Conservation (phyloP, 108 stramenopile genomes). For the Skeletonema potamos region DNA sequence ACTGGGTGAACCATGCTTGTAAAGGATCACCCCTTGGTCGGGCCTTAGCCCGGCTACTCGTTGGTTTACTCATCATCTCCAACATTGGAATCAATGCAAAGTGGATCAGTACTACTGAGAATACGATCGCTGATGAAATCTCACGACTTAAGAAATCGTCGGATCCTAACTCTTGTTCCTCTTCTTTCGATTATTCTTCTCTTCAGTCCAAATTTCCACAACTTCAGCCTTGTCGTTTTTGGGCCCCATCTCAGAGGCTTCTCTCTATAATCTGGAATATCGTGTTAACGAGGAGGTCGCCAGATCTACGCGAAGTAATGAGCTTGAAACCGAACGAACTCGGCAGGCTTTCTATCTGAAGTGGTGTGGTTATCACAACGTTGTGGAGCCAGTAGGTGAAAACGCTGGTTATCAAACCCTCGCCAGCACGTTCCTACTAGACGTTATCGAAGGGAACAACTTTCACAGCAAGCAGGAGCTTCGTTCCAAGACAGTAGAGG, state of each 20-base stretch:
- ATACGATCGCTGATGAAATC: constrained; percentile 29
- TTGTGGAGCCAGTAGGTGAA: too few relatives aligned
- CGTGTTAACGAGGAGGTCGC: not conserved
- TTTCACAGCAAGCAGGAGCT: not conserved
- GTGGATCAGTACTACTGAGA: constrained; percentile 5
- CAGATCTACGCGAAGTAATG: not conserved
- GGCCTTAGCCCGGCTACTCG: constrained; percentile 11
- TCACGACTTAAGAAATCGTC: constrained; percentile 13
- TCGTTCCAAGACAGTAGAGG: not conserved
- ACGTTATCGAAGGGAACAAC: not conserved
- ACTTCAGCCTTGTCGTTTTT: constrained; percentile 5
- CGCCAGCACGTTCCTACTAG: too few relatives aligned
- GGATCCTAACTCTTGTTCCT: not conserved
- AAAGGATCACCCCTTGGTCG: constrained; percentile 7
- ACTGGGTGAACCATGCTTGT: constrained; percentile 11
- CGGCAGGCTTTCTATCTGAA: not conserved
- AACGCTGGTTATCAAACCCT: too few relatives aligned
- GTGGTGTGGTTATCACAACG: too few relatives aligned
- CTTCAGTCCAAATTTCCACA: too few relatives aligned
- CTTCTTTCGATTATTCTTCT: constrained; percentile 9
- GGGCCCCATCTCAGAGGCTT: constrained; percentile 1
- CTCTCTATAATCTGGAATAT: not conserved
- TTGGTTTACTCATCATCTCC: constrained; percentile 7
- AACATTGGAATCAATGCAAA: constrained; percentile 13
- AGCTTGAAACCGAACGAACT: not conserved